Evolutionary conservation across 441 rosid genomes (phyloP).

Genomic region (Jatropha multifida): DNA sequence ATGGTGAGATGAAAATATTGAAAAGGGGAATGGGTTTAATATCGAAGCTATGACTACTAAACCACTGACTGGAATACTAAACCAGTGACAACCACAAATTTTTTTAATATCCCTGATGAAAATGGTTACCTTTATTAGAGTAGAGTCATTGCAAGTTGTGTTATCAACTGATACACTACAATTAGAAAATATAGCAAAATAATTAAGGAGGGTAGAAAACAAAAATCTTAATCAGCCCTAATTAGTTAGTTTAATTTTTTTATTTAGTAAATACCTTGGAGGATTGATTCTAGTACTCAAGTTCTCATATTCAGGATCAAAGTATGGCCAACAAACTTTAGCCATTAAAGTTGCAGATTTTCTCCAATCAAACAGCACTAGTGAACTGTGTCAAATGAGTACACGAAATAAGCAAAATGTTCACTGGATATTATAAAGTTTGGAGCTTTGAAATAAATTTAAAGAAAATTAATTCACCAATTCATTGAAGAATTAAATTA

Average conservation of each 20-base stretch:
- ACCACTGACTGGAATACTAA: background rate
- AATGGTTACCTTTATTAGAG: conserved; percentile 63
- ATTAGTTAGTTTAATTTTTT: too few species aligned
- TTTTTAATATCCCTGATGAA: background rate
- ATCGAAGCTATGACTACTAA: background rate
- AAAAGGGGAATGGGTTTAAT: too few species aligned
- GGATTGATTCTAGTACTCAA: conserved; percentile 84
- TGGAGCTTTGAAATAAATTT: background rate
- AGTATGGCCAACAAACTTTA: conserved; percentile 78
- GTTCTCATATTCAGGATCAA: conserved; percentile 96
- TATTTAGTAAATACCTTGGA: conserved; percentile 24
- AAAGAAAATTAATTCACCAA: too few species aligned
- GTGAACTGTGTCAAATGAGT: conserved; percentile 10
- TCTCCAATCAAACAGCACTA: background rate
- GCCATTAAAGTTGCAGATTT: conserved; percentile 47
- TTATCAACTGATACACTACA: conserved; percentile 83
- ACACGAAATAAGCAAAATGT: background rate
- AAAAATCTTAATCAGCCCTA: conserved; percentile 34
- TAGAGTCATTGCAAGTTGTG: conserved; percentile 58
- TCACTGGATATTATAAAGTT: background rate
- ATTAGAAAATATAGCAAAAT: background rate
- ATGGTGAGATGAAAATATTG: too few species aligned
- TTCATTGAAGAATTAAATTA: too few species aligned
- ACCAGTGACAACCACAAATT: background rate
- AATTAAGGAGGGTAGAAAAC: background rate